Evolutionary conservation across 768 basidiomycete species (phyloP).

Genomic region (Russula dissimulans): DNA sequence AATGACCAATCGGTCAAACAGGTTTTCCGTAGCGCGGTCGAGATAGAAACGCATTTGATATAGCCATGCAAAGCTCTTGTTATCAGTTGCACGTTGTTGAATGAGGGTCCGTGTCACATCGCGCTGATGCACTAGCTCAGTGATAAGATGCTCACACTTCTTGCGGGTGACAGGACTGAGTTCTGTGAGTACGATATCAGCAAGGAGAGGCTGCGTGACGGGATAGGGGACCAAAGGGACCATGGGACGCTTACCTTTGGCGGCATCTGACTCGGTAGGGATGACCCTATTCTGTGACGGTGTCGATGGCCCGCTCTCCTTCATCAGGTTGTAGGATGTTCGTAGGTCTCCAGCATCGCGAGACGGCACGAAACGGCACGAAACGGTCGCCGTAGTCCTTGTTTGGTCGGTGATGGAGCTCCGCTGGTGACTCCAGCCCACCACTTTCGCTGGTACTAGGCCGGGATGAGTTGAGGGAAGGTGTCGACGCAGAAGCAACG

Average conservation of each 20-base stretch:
- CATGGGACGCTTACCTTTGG: conserved; percentile 29
- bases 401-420: conserved; percentile 16
- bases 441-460: conserved; percentile 46
- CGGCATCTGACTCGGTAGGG: conserved; percentile 37
- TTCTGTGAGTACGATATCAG: conserved; percentile 90
- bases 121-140: conserved; percentile 95
- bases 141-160: conserved; percentile 98
- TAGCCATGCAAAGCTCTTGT: conserved; percentile 81
- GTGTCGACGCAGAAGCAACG: conserved; percentile 39
- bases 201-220: conserved; percentile 46
- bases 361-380: conserved; percentile 53
- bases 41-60: conserved; percentile 99
- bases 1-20: conserved; percentile 72
- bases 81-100: conserved; percentile 50
- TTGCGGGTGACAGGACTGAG: conserved; percentile 84
- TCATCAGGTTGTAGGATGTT: conserved; percentile 52
- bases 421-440: conserved; percentile 36
- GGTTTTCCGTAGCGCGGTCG: conserved; percentile 57
- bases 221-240: background rate
- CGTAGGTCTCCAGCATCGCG: conserved; percentile 52
- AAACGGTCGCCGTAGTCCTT: conserved; percentile 47
- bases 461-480: conserved; percentile 45
- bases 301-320: conserved; percentile 33
- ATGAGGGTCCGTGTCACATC: conserved; percentile 84
- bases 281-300: conserved; percentile 34